Conservation (phyloP, 2,329 filamentous ascomycete genomes). For the Stagonosporopsis vannaccii region DNA sequence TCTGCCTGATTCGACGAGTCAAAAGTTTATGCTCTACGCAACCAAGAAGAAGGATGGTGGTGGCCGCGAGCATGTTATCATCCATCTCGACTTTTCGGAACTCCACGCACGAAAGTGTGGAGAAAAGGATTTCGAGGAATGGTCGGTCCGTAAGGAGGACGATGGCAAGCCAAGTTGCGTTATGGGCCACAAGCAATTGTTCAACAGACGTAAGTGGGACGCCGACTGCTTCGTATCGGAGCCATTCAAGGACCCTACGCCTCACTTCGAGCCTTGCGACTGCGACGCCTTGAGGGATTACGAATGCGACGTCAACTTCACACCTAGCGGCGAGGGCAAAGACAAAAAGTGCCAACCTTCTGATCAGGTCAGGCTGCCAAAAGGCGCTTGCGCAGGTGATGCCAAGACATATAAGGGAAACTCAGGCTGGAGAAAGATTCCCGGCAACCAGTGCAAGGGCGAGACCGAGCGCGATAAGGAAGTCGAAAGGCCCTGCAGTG, state of each 20-base stretch:
- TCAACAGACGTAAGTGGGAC: constrained; percentile 81
- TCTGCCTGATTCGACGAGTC: constrained; percentile 87
- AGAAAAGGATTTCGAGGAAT: constrained; percentile 78
- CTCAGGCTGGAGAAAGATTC: constrained; percentile 91
- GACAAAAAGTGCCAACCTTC: constrained; percentile 74
- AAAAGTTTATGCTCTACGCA: constrained; percentile 86
- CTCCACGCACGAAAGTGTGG: constrained; percentile 83
- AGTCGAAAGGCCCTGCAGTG: constrained; percentile 78
- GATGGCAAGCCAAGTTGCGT: constrained; percentile 85
- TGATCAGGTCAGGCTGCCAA: constrained; percentile 69
- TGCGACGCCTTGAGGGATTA: constrained; percentile 82
- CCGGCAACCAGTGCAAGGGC: constrained; percentile 62
- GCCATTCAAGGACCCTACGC: constrained; percentile 79
- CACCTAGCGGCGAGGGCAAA: constrained; percentile 51
- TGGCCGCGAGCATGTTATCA: constrained; percentile 66
- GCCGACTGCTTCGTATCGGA: constrained; percentile 88
- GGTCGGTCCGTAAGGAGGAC: constrained; percentile 83
- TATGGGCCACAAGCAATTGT: constrained; percentile 95
- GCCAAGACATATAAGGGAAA: constrained; percentile 81
- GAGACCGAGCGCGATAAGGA: constrained; percentile 54
- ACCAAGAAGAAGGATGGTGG: constrained; percentile 52
- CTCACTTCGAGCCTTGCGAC: constrained; percentile 76
- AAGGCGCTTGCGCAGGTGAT: constrained; percentile 75
- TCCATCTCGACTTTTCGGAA: constrained; percentile 83
- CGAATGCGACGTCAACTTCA: constrained; percentile 95